Evolutionary conservation across 164 flowering plant genomes (phyloP).

Genomic region (Platanus orientalis): DNA sequence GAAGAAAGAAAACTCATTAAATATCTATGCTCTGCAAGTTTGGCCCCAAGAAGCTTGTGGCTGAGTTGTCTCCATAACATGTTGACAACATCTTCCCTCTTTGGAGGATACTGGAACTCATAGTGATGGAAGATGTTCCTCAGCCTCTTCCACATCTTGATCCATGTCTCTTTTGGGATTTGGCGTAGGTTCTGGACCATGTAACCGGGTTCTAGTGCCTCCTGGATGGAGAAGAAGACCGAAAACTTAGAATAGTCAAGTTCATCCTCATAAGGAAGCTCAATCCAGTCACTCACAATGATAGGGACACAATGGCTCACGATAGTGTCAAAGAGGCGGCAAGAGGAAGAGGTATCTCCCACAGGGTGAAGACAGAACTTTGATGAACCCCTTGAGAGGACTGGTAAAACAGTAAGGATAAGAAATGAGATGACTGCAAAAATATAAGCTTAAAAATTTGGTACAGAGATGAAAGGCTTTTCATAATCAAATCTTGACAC

Average conservation of each 20-base stretch:
- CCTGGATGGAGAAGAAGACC: conserved; percentile 70
- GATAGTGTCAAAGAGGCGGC: conserved; percentile 48
- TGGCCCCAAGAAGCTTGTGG: conserved; percentile 65
- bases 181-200: conserved; percentile 58
- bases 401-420: conserved; percentile 33
- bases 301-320: no score
- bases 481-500: no score
- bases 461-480: no score
- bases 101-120: no score
- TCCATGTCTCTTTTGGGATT: conserved; percentile 71
- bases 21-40: conserved; percentile 68
- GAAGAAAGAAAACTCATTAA: no score
- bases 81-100: conserved; percentile 71
- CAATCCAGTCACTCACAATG: conserved; percentile 80
- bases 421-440: no score
- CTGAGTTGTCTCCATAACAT: conserved; percentile 96
- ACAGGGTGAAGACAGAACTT: no score
- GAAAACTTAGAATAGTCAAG: conserved; percentile 78
- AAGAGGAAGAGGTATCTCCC: conserved; percentile 98
- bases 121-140: no score
- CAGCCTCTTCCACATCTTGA: conserved; percentile 90
- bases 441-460: no score
- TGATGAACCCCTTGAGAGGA: conserved; percentile 77
- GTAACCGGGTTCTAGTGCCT: no score
- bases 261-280: conserved; percentile 91